Percentiles rank a stretch among this genome's conserved stretches.
These are phyloP conservation scores for Escovopsis weberi DNA, from an alignment of 2,329 filamentous ascomycete genomes.

Conservation along the genomic window DNA sequence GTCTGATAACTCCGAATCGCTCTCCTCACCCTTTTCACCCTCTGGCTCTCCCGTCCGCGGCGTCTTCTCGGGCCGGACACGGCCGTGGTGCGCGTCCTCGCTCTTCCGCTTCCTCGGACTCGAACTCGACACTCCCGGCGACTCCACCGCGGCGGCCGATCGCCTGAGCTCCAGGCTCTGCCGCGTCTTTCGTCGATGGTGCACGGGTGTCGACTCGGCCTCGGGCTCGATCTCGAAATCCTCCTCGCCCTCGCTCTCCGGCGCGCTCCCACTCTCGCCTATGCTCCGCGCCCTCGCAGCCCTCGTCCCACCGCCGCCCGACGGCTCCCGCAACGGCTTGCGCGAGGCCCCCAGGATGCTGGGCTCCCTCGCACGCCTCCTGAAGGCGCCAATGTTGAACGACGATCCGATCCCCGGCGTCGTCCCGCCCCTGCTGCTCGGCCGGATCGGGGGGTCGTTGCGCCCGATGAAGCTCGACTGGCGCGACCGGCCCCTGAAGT, in stretches of 20 bases:
- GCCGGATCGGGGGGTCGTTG: slow-evolving; percentile 36
- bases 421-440: slow-evolving; percentile 34
- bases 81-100: slow-evolving; percentile 26
- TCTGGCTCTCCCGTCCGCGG: slow-evolving; percentile 16
- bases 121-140: slow-evolving; percentile 7
- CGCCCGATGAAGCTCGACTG: slow-evolving; percentile 36
- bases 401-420: slow-evolving; percentile 34
- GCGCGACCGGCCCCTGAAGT: slow-evolving; percentile 31
- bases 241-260: slow-evolving; percentile 24
- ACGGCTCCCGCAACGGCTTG: slow-evolving; percentile 23
- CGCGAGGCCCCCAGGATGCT: slow-evolving; percentile 44
- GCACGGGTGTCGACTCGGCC: slow-evolving; percentile 53
- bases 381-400: slow-evolving; percentile 43
- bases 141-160: slow-evolving; percentile 12
- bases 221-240: slow-evolving; percentile 42
- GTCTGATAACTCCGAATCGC: slow-evolving; percentile 19
- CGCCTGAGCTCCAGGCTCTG: slow-evolving; percentile 12
- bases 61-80: slow-evolving; percentile 22
- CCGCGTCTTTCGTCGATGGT: slow-evolving; percentile 25
- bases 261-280: slow-evolving; percentile 10
- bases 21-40: slow-evolving; percentile 8
- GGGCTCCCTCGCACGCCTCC: slow-evolving; percentile 41
- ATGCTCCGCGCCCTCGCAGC: too few relatives aligned
- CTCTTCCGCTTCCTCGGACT: slow-evolving; percentile 43
- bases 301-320: slow-evolving; percentile 12